Evolutionary conservation across 208 protist species (phyloP), one percentile per base, ranked within the genome.

Genomic region (Paratrypanosoma confusum): DNA sequence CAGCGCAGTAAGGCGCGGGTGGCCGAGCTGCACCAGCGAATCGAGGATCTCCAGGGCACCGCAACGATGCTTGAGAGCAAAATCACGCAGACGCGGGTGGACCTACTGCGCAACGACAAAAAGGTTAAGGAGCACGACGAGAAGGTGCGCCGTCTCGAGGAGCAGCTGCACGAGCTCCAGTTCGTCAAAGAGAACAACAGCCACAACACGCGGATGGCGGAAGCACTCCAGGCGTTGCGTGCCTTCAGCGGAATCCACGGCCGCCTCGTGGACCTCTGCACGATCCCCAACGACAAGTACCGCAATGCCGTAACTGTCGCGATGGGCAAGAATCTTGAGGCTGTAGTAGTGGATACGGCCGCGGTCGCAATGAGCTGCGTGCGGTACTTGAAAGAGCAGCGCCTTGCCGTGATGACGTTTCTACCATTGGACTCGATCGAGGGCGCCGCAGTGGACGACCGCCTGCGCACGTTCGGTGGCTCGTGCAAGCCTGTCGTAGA

Each of bases 281-380:
- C 65, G 24, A 76, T 96, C 14, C 78, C 71, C 16, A 73, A 96
- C 35, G 66, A 83, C 3, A 79, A 82, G 33, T 96, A 98, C 67
- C 57, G 83, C 27, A 67, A 86, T 35, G 96, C 97, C 2, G 66
- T 98, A 1, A 93, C 95, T 6, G 84, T 98, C 16, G 93, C 94
- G 1, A 70, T 99, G 41, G 97, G 97, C 22, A 95, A 87, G 29
- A 83, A 96, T 32, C 77, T 97, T 28, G 91, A 99, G 36, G 89
- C 96, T 0, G 74, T 99, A 42, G 85, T 99, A 10, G 93, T 98
- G 5, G 96, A 99, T 36, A 95, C 67, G 7, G 80, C 90, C 16
- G 66, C 84, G 20, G 77, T 80, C 1, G 95, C 96, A 0, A 79
- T 90, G 25, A 78, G 76, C 26, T 98, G 96, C 60, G 93, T 99